Conservation (phyloP, 495 filamentous ascomycete genomes). For the Penicillium coprophilum region DNA sequence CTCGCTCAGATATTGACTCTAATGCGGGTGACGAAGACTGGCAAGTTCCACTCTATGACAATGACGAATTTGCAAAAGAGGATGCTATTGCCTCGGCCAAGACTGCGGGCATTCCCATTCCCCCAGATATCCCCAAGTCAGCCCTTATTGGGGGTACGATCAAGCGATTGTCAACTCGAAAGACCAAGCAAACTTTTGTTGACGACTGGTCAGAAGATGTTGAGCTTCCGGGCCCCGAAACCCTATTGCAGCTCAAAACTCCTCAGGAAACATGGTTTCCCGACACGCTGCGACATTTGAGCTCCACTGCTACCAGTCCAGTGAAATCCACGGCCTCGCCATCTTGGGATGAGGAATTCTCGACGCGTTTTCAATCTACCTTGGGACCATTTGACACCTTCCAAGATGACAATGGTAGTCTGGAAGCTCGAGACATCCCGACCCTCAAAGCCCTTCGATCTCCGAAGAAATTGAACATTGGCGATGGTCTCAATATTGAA, state of each 20-base stretch:
- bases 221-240: constrained; percentile 67
- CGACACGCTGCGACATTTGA: constrained; percentile 65
- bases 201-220: constrained; percentile 95
- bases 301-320: constrained; percentile 43
- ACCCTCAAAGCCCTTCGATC: constrained; percentile 66
- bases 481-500: constrained; percentile 30
- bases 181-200: constrained; percentile 67
- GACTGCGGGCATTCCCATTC: constrained; percentile 88
- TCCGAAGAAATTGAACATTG: constrained; percentile 45
- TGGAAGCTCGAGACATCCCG: constrained; percentile 61
- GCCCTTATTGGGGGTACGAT: constrained; percentile 92
- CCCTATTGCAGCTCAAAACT: constrained; percentile 61
- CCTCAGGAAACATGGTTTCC: constrained; percentile 62
- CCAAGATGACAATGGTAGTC: constrained; percentile 60
- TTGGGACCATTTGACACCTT: constrained; percentile 54
- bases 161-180: constrained; percentile 82
- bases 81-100: constrained; percentile 85
- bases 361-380: constrained; percentile 28
- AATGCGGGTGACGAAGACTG: constrained; percentile 77
- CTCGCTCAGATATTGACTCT: constrained; percentile 77
- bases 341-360: constrained; percentile 30
- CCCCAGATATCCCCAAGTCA: constrained; percentile 85
- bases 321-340: constrained; percentile 38
- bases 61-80: constrained; percentile 74
- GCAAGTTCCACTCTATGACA: constrained; percentile 73